Base-by-base conservation (phyloP, 148 eudicot genomes). In the Beta vulgaris region DNA sequence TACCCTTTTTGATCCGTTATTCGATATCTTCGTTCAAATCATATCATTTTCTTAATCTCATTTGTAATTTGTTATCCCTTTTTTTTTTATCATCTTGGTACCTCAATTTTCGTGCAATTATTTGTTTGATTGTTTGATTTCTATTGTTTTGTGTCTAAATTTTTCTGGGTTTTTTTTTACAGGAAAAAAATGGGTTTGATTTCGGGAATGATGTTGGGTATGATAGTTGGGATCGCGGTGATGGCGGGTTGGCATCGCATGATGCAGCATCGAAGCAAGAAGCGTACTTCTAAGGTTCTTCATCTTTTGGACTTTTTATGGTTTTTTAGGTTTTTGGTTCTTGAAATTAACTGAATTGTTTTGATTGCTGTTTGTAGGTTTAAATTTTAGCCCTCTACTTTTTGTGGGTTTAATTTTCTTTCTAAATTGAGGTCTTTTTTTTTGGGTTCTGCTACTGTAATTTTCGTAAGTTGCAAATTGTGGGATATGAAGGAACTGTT, bases 181-280 rank as follows among this genome's bases (percentile, higher is more conserved):
- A 68, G 77, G 73, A 51, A 34, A 25, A 84, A 84, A 77, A 94
- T 94, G 98, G 98, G 98, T 62, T 82, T 94, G 75, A 83, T 92
- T 13, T 88, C 97, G 35, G 98, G 98, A 66, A 71, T 92, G 43
- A 69, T 94, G 80, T 85, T 90, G 82, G 97, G 98, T 82, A 85
- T 85, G 74, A 42, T 90, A 21, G 76, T 86, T 35, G 98, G 98
- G 81, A 79, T 94, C 59, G 93, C 82, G 6, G 69, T 92, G 69
- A 92, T 94, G 98, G 96, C 96, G 28, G 98, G 93, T 36, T 94
- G 93, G 98, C 81, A 75, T 26, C 88, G 87, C 11, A 94, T 94
- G 98, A 94, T 94, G 98, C 71, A 72, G 46, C 82, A 89, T 63
- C 87, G 98, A 32, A 82, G 86, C 82, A 83, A 73, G 21, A 89